These are phyloP conservation scores for Amylostereum areolatum DNA, from an alignment of 1,284 basidiomycete genomes.

Conservation along the genomic window DNA sequence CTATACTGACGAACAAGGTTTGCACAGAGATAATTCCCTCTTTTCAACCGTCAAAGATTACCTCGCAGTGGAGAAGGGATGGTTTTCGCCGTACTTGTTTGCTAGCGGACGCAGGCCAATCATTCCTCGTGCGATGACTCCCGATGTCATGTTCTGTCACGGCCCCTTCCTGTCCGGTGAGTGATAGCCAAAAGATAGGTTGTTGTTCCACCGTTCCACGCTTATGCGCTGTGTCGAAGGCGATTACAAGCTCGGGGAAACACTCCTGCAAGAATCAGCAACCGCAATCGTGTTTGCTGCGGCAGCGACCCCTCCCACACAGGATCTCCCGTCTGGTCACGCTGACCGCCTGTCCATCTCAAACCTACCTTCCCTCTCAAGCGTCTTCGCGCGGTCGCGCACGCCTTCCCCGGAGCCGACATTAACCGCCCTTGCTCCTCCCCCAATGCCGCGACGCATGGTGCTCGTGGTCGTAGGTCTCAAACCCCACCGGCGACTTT, in stretches of 20 bases:
- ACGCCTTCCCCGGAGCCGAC: constrained; percentile 45
- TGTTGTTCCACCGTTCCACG: too few relatives aligned
- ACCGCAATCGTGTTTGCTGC: constrained; percentile 42
- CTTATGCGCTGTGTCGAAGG: constrained; percentile 25
- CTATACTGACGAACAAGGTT: neutral
- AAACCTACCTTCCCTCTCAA: constrained; percentile 27
- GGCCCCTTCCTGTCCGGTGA: constrained; percentile 53
- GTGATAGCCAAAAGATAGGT: too few relatives aligned
- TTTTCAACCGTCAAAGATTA: constrained; percentile 63
- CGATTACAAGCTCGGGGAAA: constrained; percentile 55
- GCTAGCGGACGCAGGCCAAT: constrained; percentile 52
- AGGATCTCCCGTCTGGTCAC: neutral
- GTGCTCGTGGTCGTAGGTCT: constrained; percentile 50
- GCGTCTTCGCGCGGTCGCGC: constrained; percentile 39
- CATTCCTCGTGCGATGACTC: constrained; percentile 57
- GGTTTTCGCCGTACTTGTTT: constrained; percentile 65
- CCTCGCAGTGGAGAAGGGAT: constrained; percentile 56
- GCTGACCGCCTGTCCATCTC: constrained; percentile 23
- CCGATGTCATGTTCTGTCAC: constrained; percentile 63
- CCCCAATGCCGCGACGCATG: constrained; percentile 45
- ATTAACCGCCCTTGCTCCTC: constrained; percentile 34
- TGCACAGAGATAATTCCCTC: constrained; percentile 41
- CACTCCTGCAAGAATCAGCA: constrained; percentile 48
- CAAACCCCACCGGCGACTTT: constrained; percentile 53
- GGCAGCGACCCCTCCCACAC: constrained; percentile 16